These are phyloP conservation scores for Zopfochytrium polystomum DNA, from an alignment of 371 early-diverging fungal genomes.

Conservation along the genomic window DNA sequence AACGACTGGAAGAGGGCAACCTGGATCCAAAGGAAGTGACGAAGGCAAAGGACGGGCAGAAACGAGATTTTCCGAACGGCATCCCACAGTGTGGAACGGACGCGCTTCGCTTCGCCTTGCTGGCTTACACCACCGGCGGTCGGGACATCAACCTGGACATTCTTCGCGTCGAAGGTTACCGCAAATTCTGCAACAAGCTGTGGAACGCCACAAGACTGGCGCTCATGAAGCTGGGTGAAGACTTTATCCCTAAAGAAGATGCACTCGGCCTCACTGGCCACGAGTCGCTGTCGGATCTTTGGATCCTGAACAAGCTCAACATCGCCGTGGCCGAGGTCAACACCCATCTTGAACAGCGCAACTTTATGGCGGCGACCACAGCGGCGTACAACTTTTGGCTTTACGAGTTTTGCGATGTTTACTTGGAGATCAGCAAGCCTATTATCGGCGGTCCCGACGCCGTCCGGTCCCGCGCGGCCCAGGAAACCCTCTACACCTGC, in stretches of 20 bases:
- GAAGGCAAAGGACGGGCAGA: constrained; percentile 84
- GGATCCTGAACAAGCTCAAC: constrained; percentile 93
- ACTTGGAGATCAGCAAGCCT: constrained; percentile 92
- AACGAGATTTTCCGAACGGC: constrained; percentile 95
- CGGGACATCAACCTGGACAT: constrained; percentile 98
- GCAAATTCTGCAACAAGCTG: constrained; percentile 99
- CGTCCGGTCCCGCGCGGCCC: constrained; percentile 27
- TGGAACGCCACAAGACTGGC: constrained; percentile 97
- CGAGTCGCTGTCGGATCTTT: constrained; percentile 85
- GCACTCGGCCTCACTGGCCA: constrained; percentile 61
- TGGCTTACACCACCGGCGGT: constrained; percentile 87
- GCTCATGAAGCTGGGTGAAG: constrained; percentile 82
- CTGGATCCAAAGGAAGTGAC: constrained; percentile 90
- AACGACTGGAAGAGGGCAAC: constrained; percentile 80
- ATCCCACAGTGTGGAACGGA: constrained; percentile 99
- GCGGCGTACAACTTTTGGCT: constrained; percentile 94
- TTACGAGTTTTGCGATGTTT: constrained; percentile 97
- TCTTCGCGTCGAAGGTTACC: constrained; percentile 94
- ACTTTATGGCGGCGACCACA: constrained; percentile 94
- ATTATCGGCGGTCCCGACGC: constrained; percentile 71
- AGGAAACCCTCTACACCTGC: constrained; percentile 82
- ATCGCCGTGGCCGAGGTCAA: constrained; percentile 74
- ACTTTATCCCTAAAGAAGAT: constrained; percentile 59
- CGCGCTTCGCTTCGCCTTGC: constrained; percentile 96
- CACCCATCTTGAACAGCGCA: constrained; percentile 73